These are phyloP conservation scores for Linnemannia zychae DNA, from an alignment of 192 early-diverging fungal species.

Conservation along the genomic window DNA sequence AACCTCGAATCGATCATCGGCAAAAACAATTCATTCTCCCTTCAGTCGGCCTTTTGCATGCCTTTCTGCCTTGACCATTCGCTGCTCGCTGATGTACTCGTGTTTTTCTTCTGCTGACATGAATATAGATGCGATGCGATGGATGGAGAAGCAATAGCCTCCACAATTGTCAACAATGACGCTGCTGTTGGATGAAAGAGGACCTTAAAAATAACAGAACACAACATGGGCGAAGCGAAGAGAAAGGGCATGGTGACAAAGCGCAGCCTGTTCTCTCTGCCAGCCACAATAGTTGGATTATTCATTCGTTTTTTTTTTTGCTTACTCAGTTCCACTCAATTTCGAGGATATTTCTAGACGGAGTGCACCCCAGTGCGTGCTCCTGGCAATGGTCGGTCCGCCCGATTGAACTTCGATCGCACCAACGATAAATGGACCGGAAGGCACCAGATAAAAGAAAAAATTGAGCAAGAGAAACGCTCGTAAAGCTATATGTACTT, in stretches of 20 bases:
- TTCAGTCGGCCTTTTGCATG: not conserved
- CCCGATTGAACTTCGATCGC: no score
- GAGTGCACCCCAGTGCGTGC: not conserved
- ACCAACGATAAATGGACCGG: no score
- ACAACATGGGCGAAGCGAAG: not conserved
- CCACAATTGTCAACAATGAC: conserved; percentile 6
- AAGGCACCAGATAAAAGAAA: no score
- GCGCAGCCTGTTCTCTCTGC: not conserved
- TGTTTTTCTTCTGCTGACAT: no score
- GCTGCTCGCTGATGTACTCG: not conserved
- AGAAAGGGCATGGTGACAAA: not conserved
- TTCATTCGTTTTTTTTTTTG: not conserved
- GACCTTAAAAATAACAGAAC: not conserved
- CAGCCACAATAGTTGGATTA: not conserved
- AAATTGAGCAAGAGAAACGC: no score
- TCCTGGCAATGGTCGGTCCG: no score
- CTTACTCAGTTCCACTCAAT: not conserved
- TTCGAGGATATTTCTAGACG: not conserved
- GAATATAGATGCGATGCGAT: not conserved
- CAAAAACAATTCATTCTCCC: not conserved
- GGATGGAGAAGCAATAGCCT: not conserved
- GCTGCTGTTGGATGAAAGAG: not conserved
- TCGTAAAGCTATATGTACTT: no score
- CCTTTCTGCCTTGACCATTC: not conserved
- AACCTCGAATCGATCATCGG: not conserved